Conservation (phyloP, 2,329 filamentous ascomycete species). For the Xylariaceae sp. region DNA sequence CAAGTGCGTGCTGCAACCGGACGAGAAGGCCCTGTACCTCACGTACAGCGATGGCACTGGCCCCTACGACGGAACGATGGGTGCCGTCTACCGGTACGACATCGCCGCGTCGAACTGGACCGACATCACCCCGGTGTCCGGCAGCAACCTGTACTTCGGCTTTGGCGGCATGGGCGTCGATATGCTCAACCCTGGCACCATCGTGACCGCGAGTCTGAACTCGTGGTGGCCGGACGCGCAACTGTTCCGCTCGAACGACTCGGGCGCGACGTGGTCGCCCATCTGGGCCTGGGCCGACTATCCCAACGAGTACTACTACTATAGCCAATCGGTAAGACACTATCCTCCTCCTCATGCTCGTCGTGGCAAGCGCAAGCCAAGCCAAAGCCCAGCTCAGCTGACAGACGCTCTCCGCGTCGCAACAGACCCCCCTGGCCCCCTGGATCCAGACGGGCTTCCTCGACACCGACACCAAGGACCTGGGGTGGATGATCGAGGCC, state of each 20-base stretch:
- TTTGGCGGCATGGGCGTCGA: slow-evolving; percentile 51
- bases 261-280: slow-evolving; percentile 44
- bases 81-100: slow-evolving; percentile 48
- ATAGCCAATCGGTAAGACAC: slow-evolving; percentile 32
- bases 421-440: slow-evolving; percentile 36
- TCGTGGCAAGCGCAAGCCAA: no score
- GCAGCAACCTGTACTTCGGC: slow-evolving; percentile 40
- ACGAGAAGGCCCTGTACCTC: slow-evolving; percentile 47
- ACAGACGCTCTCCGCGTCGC: background rate
- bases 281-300: slow-evolving; percentile 46
- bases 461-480: slow-evolving; percentile 37
- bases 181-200: slow-evolving; percentile 43
- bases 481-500: slow-evolving; percentile 56
- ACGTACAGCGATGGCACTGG: slow-evolving; percentile 48
- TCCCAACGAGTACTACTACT: slow-evolving; percentile 37
- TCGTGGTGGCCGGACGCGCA: slow-evolving; percentile 53
- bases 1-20: slow-evolving; percentile 42
- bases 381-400: no score
- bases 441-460: slow-evolving; percentile 46
- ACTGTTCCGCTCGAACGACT: slow-evolving; percentile 48
- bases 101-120: slow-evolving; percentile 41
- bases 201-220: slow-evolving; percentile 50
- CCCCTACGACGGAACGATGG: slow-evolving; percentile 47
- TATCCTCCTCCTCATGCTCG: background rate
- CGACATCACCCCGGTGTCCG: slow-evolving; percentile 47